Conservation (phyloP, 1,139 yeast species). For the Geotrichum histeridarum region DNA sequence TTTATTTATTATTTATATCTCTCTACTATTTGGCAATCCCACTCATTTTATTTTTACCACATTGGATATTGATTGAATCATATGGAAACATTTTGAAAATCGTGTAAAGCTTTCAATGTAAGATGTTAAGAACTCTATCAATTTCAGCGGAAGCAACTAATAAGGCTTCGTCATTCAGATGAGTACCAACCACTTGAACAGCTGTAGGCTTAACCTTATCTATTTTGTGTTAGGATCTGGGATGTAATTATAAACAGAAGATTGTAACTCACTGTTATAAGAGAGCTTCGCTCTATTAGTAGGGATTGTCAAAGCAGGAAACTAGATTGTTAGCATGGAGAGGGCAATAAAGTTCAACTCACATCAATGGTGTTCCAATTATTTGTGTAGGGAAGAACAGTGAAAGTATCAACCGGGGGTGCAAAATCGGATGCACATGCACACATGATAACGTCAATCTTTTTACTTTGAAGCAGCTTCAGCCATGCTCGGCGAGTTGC, state of each 20-base stretch:
- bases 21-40: neutral
- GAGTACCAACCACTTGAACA: slow-evolving; percentile 18
- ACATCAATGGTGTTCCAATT: slow-evolving; percentile 19
- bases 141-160: slow-evolving; percentile 9
- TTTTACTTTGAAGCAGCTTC: slow-evolving; percentile 3
- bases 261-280: slow-evolving; percentile 2
- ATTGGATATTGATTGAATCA: too few relatives aligned
- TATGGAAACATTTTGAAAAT: too few relatives aligned
- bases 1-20: neutral
- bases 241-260: neutral
- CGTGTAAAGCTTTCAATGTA: neutral
- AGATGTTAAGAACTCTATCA: slow-evolving; percentile 7
- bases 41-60: neutral
- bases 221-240: neutral
- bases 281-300: slow-evolving; percentile 12
- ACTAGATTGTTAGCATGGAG: neutral
- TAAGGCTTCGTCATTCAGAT: slow-evolving; percentile 14
- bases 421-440: slow-evolving; percentile 16
- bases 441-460: slow-evolving; percentile 16
- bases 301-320: slow-evolving; percentile 17
- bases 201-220: slow-evolving; percentile 16
- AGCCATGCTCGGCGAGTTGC: slow-evolving; percentile 14
- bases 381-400: slow-evolving; percentile 12
- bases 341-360: neutral
- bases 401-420: slow-evolving; percentile 9